Conservation (phyloP, 345 rosid species). For the Hypericum androsaemum region DNA sequence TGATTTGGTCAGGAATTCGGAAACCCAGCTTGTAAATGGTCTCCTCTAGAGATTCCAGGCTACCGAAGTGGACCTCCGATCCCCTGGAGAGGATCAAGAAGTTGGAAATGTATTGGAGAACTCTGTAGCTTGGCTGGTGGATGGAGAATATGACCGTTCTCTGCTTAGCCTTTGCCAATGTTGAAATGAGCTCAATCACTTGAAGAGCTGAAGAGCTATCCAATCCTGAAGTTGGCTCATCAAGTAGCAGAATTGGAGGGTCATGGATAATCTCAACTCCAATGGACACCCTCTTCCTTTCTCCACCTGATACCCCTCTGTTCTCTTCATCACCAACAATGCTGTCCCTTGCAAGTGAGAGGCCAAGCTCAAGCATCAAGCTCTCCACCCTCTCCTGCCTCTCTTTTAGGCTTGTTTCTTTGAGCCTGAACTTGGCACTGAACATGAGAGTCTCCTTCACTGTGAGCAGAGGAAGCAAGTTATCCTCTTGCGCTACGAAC, state of each 20-base stretch:
- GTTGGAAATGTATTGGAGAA: slow-evolving; percentile 13
- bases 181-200: slow-evolving; percentile 17
- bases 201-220: slow-evolving; percentile 22
- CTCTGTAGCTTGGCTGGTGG: slow-evolving; percentile 23
- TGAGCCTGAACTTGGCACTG: slow-evolving; percentile 67
- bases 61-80: slow-evolving; percentile 42
- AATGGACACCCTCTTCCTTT: slow-evolving; percentile 22
- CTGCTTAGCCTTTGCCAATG: slow-evolving; percentile 16
- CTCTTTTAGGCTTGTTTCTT: slow-evolving; percentile 32
- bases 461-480: slow-evolving; percentile 66
- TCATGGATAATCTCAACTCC: slow-evolving; percentile 24
- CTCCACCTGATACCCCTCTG: slow-evolving; percentile 25
- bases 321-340: slow-evolving; percentile 23
- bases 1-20: slow-evolving; percentile 56
- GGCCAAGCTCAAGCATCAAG: slow-evolving; percentile 66
- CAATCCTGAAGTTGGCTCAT: slow-evolving; percentile 25
- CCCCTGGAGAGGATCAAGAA: slow-evolving; percentile 21
- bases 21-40: slow-evolving; percentile 46
- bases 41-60: slow-evolving; percentile 51
- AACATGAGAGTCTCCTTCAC: slow-evolving; percentile 77
- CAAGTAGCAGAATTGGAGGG: slow-evolving; percentile 20
- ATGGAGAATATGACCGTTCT: slow-evolving; percentile 18
- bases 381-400: slow-evolving; percentile 57
- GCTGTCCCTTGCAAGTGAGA: slow-evolving; percentile 22
- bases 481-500: slow-evolving; percentile 79